Percentiles rank a stretch among this genome's conserved stretches.
Evolutionary conservation across 2,329 filamentous ascomycete genomes (phyloP).

Genomic region (Microcyclosporella mali): DNA sequence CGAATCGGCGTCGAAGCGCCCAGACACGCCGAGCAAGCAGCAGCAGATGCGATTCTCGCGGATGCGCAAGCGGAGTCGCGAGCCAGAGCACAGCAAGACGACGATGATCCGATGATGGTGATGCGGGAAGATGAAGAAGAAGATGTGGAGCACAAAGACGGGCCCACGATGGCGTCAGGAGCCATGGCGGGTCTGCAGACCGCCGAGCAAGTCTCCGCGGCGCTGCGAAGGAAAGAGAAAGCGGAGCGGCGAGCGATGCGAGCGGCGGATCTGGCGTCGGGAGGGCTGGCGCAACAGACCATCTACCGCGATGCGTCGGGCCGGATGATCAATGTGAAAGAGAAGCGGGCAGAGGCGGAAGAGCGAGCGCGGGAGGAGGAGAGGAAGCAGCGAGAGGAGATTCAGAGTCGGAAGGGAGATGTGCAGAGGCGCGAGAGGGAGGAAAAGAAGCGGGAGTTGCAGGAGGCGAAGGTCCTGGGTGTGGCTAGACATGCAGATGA

Average conservation of each 20-base stretch:
- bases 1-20: conserved; percentile 52
- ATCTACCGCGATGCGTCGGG: conserved; percentile 94
- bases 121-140: too few relatives aligned
- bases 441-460: conserved; percentile 59
- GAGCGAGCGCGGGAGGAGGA: conserved; percentile 67
- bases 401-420: conserved; percentile 72
- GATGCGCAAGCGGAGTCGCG: conserved; percentile 30
- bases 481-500: conserved; percentile 80
- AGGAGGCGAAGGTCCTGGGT: conserved; percentile 76
- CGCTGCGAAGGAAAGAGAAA: conserved; percentile 56
- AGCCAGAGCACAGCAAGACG: conserved; percentile 28
- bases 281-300: conserved; percentile 61
- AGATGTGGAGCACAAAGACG: conserved; percentile 43
- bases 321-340: conserved; percentile 83
- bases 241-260: conserved; percentile 52
- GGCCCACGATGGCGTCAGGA: conserved; percentile 75
- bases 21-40: conserved; percentile 52
- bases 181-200: conserved; percentile 82
- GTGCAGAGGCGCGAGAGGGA: conserved; percentile 68
- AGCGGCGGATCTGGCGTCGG: conserved; percentile 40
- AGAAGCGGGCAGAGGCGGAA: conserved; percentile 84
- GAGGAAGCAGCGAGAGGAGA: conserved; percentile 57
- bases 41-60: conserved; percentile 46
- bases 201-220: conserved; percentile 61
- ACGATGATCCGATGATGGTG: conserved; percentile 46